These are phyloP conservation scores for Saccharomyces pastorianus DNA, from an alignment of 1,139 yeast species.

Conservation along the genomic window DNA sequence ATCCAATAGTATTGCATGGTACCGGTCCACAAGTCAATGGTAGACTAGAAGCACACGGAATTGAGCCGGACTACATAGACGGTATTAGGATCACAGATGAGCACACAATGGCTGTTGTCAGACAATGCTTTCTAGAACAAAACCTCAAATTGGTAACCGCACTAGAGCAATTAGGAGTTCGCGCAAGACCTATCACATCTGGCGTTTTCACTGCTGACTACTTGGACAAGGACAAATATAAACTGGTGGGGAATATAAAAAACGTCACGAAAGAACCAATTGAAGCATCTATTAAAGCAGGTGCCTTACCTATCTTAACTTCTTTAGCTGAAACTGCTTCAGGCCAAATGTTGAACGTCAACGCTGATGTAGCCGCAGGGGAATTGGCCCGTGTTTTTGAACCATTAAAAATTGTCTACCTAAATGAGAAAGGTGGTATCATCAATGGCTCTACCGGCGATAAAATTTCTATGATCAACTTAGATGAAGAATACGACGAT, in stretches of 20 bases:
- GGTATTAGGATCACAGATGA: conserved; percentile 96
- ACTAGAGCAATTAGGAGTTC: conserved; percentile 90
- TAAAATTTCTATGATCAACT: conserved; percentile 78
- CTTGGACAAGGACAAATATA: conserved; percentile 81
- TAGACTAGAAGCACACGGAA: conserved; percentile 84
- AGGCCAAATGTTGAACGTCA: conserved; percentile 93
- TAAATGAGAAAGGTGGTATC: conserved; percentile 96
- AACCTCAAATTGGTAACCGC: conserved; percentile 92
- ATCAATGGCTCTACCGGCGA: conserved; percentile 89
- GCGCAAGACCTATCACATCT: conserved; percentile 96
- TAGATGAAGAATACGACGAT: conserved; percentile 92
- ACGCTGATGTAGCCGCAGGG: conserved; percentile 98
- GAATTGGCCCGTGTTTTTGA: conserved; percentile 94
- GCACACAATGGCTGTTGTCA: conserved; percentile 90
- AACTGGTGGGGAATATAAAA: conserved; percentile 83
- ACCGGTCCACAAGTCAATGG: conserved; percentile 98
- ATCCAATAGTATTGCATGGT: conserved; percentile 94
- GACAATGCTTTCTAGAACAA: conserved; percentile 90
- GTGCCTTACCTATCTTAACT: conserved; percentile 92
- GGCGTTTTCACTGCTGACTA: conserved; percentile 95
- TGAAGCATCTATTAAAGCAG: conserved; percentile 92
- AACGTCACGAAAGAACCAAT: conserved; percentile 84
- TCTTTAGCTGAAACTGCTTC: conserved; percentile 93
- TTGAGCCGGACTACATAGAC: conserved; percentile 91
- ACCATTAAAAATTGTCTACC: conserved; percentile 93